Evolutionary conservation across 2,329 filamentous ascomycete species (phyloP), one percentile per base, ranked within the genome.

Genomic region (Pseudopyricularia cyperi): DNA sequence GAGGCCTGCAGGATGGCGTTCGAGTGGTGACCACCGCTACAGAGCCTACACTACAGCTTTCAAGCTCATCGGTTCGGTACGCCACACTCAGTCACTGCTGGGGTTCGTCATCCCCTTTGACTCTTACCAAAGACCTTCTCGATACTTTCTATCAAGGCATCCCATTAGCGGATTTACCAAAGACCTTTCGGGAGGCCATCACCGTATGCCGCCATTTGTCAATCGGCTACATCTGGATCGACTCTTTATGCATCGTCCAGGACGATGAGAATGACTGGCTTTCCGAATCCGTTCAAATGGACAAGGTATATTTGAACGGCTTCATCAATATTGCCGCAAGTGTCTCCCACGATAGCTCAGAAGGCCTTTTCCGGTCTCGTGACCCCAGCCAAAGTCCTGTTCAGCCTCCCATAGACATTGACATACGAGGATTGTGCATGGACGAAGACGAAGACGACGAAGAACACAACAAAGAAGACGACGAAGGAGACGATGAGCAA

Each of bases 131-230:
- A 17, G 17, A n/a, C 22, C 35, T n/a, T 2, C 22, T 39, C 35
- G 11, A 15, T 22, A 17, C n/a, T 39, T 39, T 17, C n/a, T 39
- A n/a, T 42, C 34, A 35, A 2, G 55, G 54, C 4, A 26, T 44
- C 48, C 3, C 44, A 54, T 6, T 17, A 26, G 7, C 17, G 11
- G 19, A 28, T 22, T 47, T 62, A 3, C 57, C 59, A 4, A 53
- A 51, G 26, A 62, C 58, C 4, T 61, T 64, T n/a, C 58, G 46
- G 12, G 62, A 63, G 33, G 53, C 60, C 3, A 55, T 66, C 12
- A 35, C 48, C 2, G 37, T 66, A 17, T 54, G 58, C 14, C 54
- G 54, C 26, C 35, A 39, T 22, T 15, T 39, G 22, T 19, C n/a
- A 22, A 9, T 50, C 15, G 2, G n/a, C 12, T 50, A 50, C n/a